These are phyloP conservation scores for Acer yangbiense DNA, from an alignment of 345 rosid species.

Conservation along the genomic window DNA sequence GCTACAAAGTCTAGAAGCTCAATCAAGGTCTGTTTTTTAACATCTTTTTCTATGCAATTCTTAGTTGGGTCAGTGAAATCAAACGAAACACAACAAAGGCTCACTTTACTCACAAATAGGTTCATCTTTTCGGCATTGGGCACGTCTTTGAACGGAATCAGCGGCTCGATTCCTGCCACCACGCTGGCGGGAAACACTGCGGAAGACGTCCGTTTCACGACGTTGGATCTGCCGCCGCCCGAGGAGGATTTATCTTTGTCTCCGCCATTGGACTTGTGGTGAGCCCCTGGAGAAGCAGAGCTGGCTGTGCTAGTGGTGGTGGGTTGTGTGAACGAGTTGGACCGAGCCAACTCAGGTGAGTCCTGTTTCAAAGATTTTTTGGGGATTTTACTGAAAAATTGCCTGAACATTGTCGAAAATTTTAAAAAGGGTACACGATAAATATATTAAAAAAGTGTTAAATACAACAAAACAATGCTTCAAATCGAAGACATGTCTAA, in stretches of 20 bases:
- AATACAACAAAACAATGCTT: neutral
- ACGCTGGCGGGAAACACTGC: conserved; percentile 79
- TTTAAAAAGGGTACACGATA: neutral
- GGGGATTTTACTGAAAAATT: conserved; percentile 70
- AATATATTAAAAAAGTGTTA: neutral
- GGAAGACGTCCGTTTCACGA: conserved; percentile 62
- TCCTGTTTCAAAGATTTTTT: conserved; percentile 62
- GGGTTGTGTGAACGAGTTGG: conserved; percentile 32
- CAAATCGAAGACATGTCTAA: conserved; percentile 26
- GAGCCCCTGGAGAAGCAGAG: conserved; percentile 28
- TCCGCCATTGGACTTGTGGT: conserved; percentile 40
- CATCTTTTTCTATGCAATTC: conserved; percentile 74
- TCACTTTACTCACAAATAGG: conserved; percentile 83
- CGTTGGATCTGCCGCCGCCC: conserved; percentile 35
- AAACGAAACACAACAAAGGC: conserved; percentile 84
- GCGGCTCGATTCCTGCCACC: conserved; percentile 80
- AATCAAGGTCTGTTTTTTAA: conserved; percentile 72
- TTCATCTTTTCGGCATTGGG: conserved; percentile 67
- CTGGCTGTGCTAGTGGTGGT: neutral
- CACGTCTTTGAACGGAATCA: conserved; percentile 82
- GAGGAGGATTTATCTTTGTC: conserved; percentile 28
- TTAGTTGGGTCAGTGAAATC: conserved; percentile 77
- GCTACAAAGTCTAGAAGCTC: conserved; percentile 78
- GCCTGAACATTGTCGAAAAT: conserved; percentile 57
- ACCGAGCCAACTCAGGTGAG: conserved; percentile 44